phyloP scores from a whole-genome alignment of 441 rosid genomes.

The Adansonia gregorii region DNA sequence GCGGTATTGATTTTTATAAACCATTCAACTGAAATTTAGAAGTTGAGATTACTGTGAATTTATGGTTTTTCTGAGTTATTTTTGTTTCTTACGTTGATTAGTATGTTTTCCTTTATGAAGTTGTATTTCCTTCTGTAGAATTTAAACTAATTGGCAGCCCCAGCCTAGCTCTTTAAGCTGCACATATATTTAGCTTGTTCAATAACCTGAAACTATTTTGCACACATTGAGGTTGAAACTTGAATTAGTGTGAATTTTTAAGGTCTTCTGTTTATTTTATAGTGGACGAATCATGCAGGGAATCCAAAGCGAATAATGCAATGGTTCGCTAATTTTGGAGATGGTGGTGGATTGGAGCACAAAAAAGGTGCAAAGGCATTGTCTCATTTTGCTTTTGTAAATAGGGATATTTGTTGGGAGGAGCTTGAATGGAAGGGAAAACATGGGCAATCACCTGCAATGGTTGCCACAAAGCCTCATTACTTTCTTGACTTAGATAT shows the following conservation, averaged over 20 bases:
- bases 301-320: conserved; percentile 54
- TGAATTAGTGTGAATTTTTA: conserved; percentile 5
- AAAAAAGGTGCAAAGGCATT: conserved; percentile 83
- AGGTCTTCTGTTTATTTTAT: conserved; percentile 24
- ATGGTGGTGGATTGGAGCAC: conserved; percentile 60
- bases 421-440: conserved; percentile 96
- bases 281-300: conserved; percentile 46
- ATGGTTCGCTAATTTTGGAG: conserved; percentile 78
- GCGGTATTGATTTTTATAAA: background rate
- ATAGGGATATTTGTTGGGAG: conserved; percentile 93
- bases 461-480: conserved; percentile 94
- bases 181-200: background rate
- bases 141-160: background rate
- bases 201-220: background rate
- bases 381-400: conserved; percentile 79
- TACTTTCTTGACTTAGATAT: conserved; percentile 90
- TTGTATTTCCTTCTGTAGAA: background rate
- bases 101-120: background rate
- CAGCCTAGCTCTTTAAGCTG: background rate
- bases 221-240: background rate
- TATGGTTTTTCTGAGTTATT: background rate
- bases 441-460: conserved; percentile 95
- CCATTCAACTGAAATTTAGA: background rate
- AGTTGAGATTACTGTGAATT: background rate
- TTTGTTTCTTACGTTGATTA: background rate